phyloP scores from a whole-genome alignment of 2,329 filamentous ascomycete species.

The Sporothrix phasma region DNA sequence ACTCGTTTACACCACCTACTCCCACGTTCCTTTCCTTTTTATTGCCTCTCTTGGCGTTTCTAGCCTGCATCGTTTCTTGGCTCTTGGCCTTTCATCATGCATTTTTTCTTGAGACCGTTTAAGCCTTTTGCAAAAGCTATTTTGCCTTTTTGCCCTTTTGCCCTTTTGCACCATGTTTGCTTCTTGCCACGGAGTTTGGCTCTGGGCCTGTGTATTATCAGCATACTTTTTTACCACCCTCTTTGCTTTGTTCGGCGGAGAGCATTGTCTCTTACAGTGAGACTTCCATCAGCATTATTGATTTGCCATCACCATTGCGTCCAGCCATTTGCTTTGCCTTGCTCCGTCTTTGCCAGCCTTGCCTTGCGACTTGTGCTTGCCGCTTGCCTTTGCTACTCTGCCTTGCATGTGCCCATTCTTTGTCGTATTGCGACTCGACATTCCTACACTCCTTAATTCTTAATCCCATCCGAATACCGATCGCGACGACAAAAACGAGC shows the following conservation, averaged over 20 bases:
- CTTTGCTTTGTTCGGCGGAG: not conserved
- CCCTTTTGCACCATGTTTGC: no score
- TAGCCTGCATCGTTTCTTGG: not conserved
- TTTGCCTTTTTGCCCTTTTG: no score
- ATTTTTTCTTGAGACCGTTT: no score
- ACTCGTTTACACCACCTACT: not conserved
- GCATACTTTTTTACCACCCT: not conserved
- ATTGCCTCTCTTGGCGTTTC: not conserved
- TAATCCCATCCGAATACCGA: not conserved
- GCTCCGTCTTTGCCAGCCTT: not conserved
- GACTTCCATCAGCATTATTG: not conserved
- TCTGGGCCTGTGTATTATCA: not conserved
- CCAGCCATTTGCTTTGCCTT: conserved; percentile 5
- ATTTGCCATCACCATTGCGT: not conserved
- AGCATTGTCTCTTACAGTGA: not conserved
- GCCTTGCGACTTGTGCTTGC: not conserved
- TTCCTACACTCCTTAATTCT: not conserved
- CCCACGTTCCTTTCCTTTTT: not conserved
- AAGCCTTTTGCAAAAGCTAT: no score
- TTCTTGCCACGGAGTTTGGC: conserved; percentile 1
- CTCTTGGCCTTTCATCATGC: no score
- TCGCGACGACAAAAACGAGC: not conserved
- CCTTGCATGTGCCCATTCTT: not conserved
- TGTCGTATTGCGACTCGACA: not conserved
- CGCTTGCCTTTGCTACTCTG: not conserved